phyloP scores from a whole-genome alignment of 2,329 filamentous ascomycete species.

The Phialophora tarda region DNA sequence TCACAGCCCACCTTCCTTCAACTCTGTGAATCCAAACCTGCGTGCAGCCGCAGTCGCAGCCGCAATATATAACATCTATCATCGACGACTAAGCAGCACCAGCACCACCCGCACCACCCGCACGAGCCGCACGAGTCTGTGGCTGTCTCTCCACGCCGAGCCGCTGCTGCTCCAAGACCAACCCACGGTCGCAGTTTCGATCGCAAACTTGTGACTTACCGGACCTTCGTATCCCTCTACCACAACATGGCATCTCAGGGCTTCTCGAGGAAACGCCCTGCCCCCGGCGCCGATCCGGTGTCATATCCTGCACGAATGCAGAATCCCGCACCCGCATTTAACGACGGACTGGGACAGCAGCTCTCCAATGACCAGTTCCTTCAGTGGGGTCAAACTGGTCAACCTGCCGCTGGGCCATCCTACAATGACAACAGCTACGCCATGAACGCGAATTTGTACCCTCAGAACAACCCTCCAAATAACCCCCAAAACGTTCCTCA shows the following conservation, averaged over 20 bases:
- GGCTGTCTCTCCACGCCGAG: not conserved
- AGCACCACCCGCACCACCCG: not conserved
- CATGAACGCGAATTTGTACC: conserved; percentile 54
- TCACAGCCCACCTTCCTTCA: not conserved
- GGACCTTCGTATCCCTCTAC: not conserved
- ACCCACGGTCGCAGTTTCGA: conserved; percentile 4
- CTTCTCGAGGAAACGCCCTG: conserved; percentile 70
- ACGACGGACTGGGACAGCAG: conserved; percentile 51
- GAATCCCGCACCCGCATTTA: conserved; percentile 44
- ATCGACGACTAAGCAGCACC: conserved; percentile 2
- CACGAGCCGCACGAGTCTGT: not conserved
- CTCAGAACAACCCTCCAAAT: conserved; percentile 24
- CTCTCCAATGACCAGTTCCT: conserved; percentile 60
- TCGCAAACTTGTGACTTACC: not conserved
- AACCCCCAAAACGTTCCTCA: conserved; percentile 42
- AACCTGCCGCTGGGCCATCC: conserved; percentile 44
- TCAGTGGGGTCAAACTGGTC: conserved; percentile 59
- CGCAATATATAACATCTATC: not conserved
- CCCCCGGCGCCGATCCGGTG: conserved; percentile 72
- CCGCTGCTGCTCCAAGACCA: not conserved
- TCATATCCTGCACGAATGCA: conserved; percentile 61
- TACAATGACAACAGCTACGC: conserved; percentile 60
- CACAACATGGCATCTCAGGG: conserved; percentile 45
- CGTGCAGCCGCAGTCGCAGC: not conserved
- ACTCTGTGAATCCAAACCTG: not conserved